Evolutionary conservation across 2,329 filamentous ascomycete genomes (phyloP).

Genomic region (Didymella pomorum): DNA sequence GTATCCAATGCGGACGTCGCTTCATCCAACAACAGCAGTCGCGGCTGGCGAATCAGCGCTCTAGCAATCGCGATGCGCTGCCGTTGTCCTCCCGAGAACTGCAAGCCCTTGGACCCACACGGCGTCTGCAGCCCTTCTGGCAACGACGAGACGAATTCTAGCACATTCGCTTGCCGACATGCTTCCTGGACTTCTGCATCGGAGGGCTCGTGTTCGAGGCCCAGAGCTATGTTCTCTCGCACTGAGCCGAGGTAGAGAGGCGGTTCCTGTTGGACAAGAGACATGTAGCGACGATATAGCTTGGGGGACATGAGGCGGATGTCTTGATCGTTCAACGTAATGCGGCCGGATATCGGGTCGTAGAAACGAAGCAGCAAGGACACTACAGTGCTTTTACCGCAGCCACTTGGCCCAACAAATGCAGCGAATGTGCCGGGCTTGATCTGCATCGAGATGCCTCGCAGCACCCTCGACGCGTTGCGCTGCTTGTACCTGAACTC

Average conservation of each 20-base stretch:
- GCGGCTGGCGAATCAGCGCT: conserved; percentile 69
- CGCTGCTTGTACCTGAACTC: conserved; percentile 93
- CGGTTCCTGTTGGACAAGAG: conserved; percentile 61
- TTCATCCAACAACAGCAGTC: conserved; percentile 65
- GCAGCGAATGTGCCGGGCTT: conserved; percentile 62
- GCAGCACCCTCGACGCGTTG: conserved; percentile 78
- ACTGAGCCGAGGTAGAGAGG: conserved; percentile 57
- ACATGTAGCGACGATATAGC: conserved; percentile 73
- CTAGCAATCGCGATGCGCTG: conserved; percentile 79
- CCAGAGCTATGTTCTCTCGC: conserved; percentile 59
- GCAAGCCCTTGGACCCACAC: conserved; percentile 57
- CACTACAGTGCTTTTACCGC: conserved; percentile 91
- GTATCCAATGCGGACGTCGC: conserved; percentile 69
- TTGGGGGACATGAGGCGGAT: conserved; percentile 52
- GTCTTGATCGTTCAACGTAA: conserved; percentile 74
- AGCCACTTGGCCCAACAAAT: conserved; percentile 75
- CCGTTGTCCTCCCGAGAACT: conserved; percentile 77
- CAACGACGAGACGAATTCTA: conserved; percentile 43
- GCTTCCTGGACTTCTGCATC: conserved; percentile 55
- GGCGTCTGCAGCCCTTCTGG: conserved; percentile 23
- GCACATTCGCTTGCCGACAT: conserved; percentile 52
- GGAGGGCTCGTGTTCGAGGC: conserved; percentile 53
- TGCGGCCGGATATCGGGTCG: conserved; percentile 74
- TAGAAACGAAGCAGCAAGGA: conserved; percentile 93
- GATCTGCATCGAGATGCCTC: conserved; percentile 54